Evolutionary conservation across 2,329 filamentous ascomycete genomes (phyloP), one percentile per base, ranked within the genome.

Genomic region (Botryotinia narcissicola): DNA sequence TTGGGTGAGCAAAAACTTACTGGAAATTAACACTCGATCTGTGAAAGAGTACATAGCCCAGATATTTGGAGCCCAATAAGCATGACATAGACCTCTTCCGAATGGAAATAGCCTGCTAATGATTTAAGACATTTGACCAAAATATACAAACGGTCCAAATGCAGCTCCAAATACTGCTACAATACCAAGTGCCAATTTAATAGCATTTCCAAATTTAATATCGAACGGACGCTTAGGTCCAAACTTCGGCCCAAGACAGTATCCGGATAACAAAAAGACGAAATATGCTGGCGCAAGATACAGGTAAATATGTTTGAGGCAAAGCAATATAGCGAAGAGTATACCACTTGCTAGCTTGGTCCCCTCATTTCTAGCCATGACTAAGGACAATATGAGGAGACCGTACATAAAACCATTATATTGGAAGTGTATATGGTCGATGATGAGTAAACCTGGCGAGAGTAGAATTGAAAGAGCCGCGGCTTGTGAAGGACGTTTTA

Each of bases 361-460:
- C 4, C 91, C 91, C 80, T 88, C 89, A 78, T 91, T 89, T 69
- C 93, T 90, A 10, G 94, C 94, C 74, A 97, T 84, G 2, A 97
- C 92, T 66, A 99, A 87, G 3, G 96, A 98, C 71, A 95, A 86
- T 54, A 98, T 88, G 69, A 99, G 86, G 61, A 98, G 85, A 54
- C 96, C 96, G 81, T 98, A 99, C 83, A 99, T 90, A 83, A 95
- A 94, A 59, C 96, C 95, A 84, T 99, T 99, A 85, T 99, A 99
- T 85, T 99, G 96, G 82, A 99, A 99, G 82, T 98, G 95, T 76
- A 98, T 95, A 82, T 99, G 96, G 81, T 99, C 96, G 82, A 99
- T 98, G 81, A 99, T 97, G 74, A 99, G 86, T 51, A 99, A 88
- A 2, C 95, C 96, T 0, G 96, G 96, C 0, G 95, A 98, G 20